A percentile compares a stretch with the other conserved stretches of the same genome.
These are phyloP conservation scores for California macrophylla DNA, from an alignment of 441 rosid genomes.

Conservation along the genomic window DNA sequence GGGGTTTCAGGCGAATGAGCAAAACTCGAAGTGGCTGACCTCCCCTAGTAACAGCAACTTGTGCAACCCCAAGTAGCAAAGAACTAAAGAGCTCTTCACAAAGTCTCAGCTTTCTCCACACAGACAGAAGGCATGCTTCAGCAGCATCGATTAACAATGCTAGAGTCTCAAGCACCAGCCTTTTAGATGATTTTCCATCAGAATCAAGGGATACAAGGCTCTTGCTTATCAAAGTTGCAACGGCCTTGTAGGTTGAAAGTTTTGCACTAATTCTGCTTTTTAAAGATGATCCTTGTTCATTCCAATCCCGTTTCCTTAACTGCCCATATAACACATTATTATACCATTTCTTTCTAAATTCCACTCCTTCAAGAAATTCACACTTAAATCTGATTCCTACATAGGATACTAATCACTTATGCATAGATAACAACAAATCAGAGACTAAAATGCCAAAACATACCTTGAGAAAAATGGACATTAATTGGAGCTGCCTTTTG, in stretches of 20 bases:
- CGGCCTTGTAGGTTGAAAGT: conserved; percentile 79
- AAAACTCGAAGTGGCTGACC: conserved; percentile 85
- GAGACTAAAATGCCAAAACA: conserved; percentile 7
- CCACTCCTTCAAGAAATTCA: not conserved
- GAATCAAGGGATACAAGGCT: conserved; percentile 66
- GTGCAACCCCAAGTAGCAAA: conserved; percentile 70
- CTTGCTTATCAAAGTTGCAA: conserved; percentile 65
- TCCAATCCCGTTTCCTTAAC: conserved; percentile 95
- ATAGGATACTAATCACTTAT: not conserved
- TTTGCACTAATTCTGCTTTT: conserved; percentile 75
- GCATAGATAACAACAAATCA: not conserved
- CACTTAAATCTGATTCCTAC: not conserved
- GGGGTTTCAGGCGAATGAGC: conserved; percentile 84
- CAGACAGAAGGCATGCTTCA: conserved; percentile 77
- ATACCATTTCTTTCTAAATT: conserved; percentile 3
- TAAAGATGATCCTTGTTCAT: conserved; percentile 67
- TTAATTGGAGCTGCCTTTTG: conserved; percentile 81
- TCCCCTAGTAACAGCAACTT: conserved; percentile 74
- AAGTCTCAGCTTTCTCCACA: conserved; percentile 82
- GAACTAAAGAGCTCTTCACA: conserved; percentile 83
- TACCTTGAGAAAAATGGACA: conserved; percentile 88
- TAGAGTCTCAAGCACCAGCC: conserved; percentile 80
- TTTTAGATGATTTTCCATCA: conserved; percentile 77
- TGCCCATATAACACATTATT: conserved; percentile 26
- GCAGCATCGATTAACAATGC: conserved; percentile 78